Conservation (phyloP, 1,284 basidiomycete species). For the Cryptococcus neoformans region DNA sequence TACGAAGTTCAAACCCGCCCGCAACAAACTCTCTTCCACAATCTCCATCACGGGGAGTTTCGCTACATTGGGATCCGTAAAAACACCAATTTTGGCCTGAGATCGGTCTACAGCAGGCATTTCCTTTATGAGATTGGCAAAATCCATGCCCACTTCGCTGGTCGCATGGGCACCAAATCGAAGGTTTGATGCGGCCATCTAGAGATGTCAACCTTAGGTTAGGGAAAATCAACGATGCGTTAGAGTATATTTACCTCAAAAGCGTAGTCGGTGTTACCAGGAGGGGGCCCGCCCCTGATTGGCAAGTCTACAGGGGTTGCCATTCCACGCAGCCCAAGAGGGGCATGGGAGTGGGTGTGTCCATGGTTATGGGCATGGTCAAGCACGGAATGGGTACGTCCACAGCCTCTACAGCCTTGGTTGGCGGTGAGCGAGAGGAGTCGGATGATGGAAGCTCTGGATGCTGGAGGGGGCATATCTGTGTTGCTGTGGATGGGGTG, state of each 20-base stretch:
- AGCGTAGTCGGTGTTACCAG: constrained; percentile 81
- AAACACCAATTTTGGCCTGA: constrained; percentile 74
- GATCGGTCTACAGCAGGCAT: constrained; percentile 27
- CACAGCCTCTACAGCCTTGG: constrained; percentile 44
- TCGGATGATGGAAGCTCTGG: constrained; percentile 36
- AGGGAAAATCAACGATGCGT: neutral
- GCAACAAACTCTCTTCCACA: constrained; percentile 47
- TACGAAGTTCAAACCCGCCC: constrained; percentile 59
- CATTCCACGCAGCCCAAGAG: constrained; percentile 41
- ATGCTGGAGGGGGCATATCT: constrained; percentile 32
- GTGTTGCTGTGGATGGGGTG: neutral
- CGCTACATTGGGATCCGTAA: constrained; percentile 83
- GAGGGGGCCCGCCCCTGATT: constrained; percentile 25
- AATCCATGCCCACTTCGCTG: constrained; percentile 68
- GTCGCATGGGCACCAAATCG: constrained; percentile 88
- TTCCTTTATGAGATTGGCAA: constrained; percentile 33
- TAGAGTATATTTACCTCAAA: constrained; percentile 66
- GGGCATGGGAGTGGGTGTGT: constrained; percentile 4
- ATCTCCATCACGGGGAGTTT: constrained; percentile 78
- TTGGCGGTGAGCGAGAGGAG: constrained; percentile 40
- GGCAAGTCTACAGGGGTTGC: constrained; percentile 78
- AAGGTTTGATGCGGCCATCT: constrained; percentile 89
- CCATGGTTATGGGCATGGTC: constrained; percentile 18
- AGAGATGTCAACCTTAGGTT: neutral
- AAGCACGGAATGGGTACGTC: constrained; percentile 32